These are phyloP conservation scores for Phialemonium atrogriseum DNA, from an alignment of 2,329 filamentous ascomycete genomes.

Conservation along the genomic window DNA sequence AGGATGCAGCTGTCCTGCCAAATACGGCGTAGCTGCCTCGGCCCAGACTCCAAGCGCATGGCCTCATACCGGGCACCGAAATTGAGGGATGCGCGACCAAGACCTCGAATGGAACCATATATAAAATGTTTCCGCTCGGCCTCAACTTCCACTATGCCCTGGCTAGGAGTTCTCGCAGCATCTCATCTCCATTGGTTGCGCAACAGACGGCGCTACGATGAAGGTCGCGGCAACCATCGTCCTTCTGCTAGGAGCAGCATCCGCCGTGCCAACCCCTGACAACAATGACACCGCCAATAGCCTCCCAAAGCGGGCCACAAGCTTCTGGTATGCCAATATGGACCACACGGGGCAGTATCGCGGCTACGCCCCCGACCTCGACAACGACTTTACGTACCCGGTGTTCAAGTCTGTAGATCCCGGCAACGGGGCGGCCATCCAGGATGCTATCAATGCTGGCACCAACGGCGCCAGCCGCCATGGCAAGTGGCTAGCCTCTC, in stretches of 20 bases:
- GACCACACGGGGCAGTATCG: slow-evolving; percentile 27
- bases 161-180: too few relatives aligned
- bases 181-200: too few relatives aligned
- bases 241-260: slow-evolving; percentile 10
- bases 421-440: slow-evolving; percentile 27
- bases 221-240: slow-evolving; percentile 9
- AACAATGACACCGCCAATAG: slow-evolving; percentile 5
- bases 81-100: too few relatives aligned
- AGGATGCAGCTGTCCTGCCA: too few relatives aligned
- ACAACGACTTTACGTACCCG: slow-evolving; percentile 25
- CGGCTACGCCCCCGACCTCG: slow-evolving; percentile 32
- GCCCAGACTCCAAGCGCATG: too few relatives aligned
- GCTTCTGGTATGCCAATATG: slow-evolving; percentile 34
- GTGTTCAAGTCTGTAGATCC: slow-evolving; percentile 29
- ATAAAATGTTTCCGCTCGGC: too few relatives aligned
- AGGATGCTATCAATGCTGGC: slow-evolving; percentile 28
- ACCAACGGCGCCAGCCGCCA: slow-evolving; percentile 24
- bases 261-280: slow-evolving; percentile 10
- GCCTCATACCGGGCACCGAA: too few relatives aligned
- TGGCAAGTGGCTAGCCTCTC: slow-evolving; percentile 29
- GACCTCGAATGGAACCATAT: too few relatives aligned
- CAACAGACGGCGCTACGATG: too few relatives aligned
- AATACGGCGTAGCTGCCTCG: too few relatives aligned
- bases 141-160: too few relatives aligned
- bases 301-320: slow-evolving; percentile 12